Evolutionary conservation across 2,329 filamentous ascomycete species (phyloP), one percentile per base, ranked within the genome.

Genomic region (Didymella lethalis): DNA sequence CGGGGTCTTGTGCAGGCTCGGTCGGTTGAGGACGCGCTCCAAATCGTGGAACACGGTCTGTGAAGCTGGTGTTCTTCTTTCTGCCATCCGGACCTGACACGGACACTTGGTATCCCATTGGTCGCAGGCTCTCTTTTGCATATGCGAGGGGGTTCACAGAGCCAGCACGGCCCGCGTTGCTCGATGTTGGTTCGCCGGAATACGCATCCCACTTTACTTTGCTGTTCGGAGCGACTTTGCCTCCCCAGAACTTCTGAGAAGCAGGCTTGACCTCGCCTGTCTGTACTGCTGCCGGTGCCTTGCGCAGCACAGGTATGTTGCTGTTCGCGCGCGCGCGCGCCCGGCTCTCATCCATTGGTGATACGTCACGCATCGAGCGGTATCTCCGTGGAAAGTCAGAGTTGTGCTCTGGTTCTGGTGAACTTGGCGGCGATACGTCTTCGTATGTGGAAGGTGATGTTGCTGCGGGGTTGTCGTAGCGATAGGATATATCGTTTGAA

Each of bases 121-220:
- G 60, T 40, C 54, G 63, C 10, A 63, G 51, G 7, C 60, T 61
- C 2, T 57, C 65, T 60, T 71, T 68, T 0, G 67, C 67, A 31
- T 68, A 77, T 8, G 69, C 64, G 31, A 83, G 82, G 18, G 88
- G 85, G 60, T 83, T 85, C 26, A 85, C 82, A 60, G 86, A 85
- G 38, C 83, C 83, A 26, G 84, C 78, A 57, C 82, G 85, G 14
- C 87, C 86, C 47, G 79, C 66, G 34, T 63, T 68, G 46, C 70
- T 84, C n/a, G 80, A 83, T 5, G 85, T 88, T 38, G 86, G 85
- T 68, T 90, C 88, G 8, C 87, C 88, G 3, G 88, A 88, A 70
- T 85, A 86, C 47, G 84, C 84, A 75, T 91, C 87, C 88, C 88
- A 90, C 64, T 81, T 71, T 6, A 75, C 73, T 57, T 75, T 75